Conservation (phyloP, 2,329 filamentous ascomycete species). For the Coleophoma eucalyptorum region DNA sequence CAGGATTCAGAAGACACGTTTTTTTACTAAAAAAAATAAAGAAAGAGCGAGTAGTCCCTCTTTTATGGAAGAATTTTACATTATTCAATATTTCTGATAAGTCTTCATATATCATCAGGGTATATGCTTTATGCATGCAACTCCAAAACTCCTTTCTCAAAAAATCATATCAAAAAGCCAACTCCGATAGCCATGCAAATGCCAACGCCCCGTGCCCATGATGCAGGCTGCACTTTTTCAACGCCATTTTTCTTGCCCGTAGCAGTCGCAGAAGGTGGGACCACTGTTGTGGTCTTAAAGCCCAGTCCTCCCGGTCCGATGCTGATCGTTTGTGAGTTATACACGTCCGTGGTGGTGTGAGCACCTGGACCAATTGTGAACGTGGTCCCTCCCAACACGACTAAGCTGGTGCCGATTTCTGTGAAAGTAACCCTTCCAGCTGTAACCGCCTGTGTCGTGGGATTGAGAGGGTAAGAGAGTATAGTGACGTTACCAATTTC, state of each 20-base stretch:
- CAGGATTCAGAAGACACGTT: no score
- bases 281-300: slow-evolving; percentile 21
- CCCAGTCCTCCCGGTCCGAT: slow-evolving; percentile 23
- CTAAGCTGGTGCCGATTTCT: slow-evolving; percentile 16
- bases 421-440: slow-evolving; percentile 18
- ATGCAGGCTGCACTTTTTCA: slow-evolving; percentile 3
- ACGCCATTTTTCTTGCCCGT: slow-evolving; percentile 10
- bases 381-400: slow-evolving; percentile 18
- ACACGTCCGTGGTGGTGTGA: slow-evolving; percentile 1
- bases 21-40: no score
- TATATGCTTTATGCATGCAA: slow-evolving; percentile 8
- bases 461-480: slow-evolving; percentile 15
- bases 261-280: slow-evolving; percentile 4
- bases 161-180: slow-evolving; percentile 10
- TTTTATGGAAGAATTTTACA: no score
- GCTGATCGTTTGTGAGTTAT: slow-evolving; percentile 8
- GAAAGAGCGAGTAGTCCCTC: no score
- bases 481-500: slow-evolving; percentile 12
- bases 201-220: slow-evolving; percentile 4
- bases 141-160: slow-evolving; percentile 4
- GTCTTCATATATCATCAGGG: neutral
- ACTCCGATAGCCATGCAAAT: slow-evolving; percentile 7
- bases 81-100: no score
- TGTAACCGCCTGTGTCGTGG: slow-evolving; percentile 15
- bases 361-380: slow-evolving; percentile 11